Conservation (phyloP, 208 protist species). For the Trypanosoma theileri region DNA sequence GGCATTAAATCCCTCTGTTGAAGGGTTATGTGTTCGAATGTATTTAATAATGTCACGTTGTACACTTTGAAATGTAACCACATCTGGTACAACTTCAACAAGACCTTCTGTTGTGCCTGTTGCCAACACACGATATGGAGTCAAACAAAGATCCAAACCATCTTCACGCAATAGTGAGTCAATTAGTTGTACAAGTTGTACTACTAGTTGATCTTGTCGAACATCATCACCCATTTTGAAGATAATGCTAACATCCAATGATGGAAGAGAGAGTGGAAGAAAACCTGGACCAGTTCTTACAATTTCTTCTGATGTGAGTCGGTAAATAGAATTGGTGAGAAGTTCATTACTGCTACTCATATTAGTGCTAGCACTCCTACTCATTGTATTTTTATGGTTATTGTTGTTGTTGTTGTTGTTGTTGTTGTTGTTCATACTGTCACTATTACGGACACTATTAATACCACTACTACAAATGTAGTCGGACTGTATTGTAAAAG, state of each 20-base stretch:
- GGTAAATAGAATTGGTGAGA: background rate
- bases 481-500: slow-evolving; percentile 27
- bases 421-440: background rate
- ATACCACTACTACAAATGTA: background rate
- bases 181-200: slow-evolving; percentile 92
- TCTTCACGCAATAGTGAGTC: slow-evolving; percentile 91
- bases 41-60: slow-evolving; percentile 72
- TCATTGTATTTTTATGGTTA: slow-evolving; percentile 1
- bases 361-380: background rate
- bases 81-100: slow-evolving; percentile 83
- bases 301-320: background rate
- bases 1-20: slow-evolving; percentile 45
- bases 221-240: slow-evolving; percentile 96
- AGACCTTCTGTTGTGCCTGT: slow-evolving; percentile 77
- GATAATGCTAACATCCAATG: slow-evolving; percentile 58
- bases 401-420: background rate
- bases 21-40: slow-evolving; percentile 75
- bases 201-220: slow-evolving; percentile 97
- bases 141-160: slow-evolving; percentile 93
- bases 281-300: background rate
- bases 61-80: slow-evolving; percentile 78
- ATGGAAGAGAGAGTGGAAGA: slow-evolving; percentile 11
- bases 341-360: background rate
- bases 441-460: too few species aligned
- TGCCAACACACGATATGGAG: slow-evolving; percentile 92